Evolutionary conservation across 2,329 filamentous ascomycete genomes (phyloP).

Genomic region (Alternaria conjuncta): DNA sequence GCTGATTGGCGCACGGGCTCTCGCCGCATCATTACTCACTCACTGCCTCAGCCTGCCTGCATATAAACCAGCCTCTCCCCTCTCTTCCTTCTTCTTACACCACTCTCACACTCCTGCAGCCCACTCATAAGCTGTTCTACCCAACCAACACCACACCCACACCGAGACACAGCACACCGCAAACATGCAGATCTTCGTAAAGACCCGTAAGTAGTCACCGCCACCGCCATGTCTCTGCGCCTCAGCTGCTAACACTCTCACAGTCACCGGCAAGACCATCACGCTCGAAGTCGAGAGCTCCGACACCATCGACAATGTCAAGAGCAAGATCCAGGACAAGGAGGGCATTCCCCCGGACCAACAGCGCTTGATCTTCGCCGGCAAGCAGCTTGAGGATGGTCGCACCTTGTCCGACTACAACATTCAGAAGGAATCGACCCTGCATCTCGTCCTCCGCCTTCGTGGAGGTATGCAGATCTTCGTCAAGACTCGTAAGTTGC

Average conservation of each 20-base stretch:
- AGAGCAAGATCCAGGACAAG: conserved; percentile 97
- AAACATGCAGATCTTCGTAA: conserved; percentile 96
- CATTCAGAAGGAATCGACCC: conserved; percentile 83
- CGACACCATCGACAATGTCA: conserved; percentile 95
- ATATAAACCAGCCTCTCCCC: conserved; percentile 38
- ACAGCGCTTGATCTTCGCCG: conserved; percentile 95
- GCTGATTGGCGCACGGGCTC: conserved; percentile 41
- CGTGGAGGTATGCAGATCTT: conserved; percentile 70
- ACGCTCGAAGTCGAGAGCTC: conserved; percentile 72
- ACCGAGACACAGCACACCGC: conserved; percentile 68
- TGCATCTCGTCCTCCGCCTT: conserved; percentile 77
- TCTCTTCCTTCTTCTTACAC: conserved; percentile 22
- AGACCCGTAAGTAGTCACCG: conserved; percentile 75
- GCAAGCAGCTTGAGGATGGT: conserved; percentile 96
- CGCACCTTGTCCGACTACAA: conserved; percentile 93
- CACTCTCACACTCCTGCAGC: conserved; percentile 19
- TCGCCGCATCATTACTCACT: conserved; percentile 42
- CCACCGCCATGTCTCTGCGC: conserved; percentile 22
- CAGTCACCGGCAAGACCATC: conserved; percentile 72
- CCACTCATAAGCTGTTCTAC: conserved; percentile 5
- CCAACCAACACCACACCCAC: conserved; percentile 13
- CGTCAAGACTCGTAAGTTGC: conserved; percentile 60
- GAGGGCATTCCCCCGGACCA: conserved; percentile 96
- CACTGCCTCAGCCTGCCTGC: conserved; percentile 42
- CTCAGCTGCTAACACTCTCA: conserved; percentile 41